Conservation (phyloP, 73 alveolate species). For the Paramecium caudatum region DNA sequence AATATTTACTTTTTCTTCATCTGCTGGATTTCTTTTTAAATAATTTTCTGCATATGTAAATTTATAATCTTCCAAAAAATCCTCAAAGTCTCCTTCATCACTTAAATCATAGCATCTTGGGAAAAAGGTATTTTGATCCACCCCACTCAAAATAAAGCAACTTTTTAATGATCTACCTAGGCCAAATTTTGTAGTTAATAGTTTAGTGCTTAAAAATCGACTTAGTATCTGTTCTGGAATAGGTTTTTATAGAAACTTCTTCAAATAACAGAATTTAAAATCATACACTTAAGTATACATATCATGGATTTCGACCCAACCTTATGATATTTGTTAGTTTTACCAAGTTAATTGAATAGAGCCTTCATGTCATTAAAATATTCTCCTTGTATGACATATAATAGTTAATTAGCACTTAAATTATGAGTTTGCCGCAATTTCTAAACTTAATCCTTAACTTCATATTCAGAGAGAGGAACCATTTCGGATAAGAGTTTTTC, state of each 20-base stretch:
- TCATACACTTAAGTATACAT: conserved; percentile 59
- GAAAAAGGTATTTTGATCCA: conserved; percentile 61
- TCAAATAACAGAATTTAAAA: conserved; percentile 63
- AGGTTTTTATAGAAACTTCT: conserved; percentile 68
- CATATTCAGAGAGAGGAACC: neutral
- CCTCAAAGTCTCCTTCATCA: conserved; percentile 75
- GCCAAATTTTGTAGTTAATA: conserved; percentile 69
- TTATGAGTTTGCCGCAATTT: conserved; percentile 58
- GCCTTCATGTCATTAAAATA: conserved; percentile 14
- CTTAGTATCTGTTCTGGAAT: conserved; percentile 23
- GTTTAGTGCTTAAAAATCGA: conserved; percentile 47
- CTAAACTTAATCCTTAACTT: conserved; percentile 23
- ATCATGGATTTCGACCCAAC: conserved; percentile 74
- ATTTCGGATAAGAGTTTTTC: conserved; percentile 29
- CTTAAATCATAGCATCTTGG: conserved; percentile 77
- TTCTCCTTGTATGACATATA: conserved; percentile 57
- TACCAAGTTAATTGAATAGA: conserved; percentile 18
- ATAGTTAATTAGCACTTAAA: conserved; percentile 46
- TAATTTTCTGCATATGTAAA: conserved; percentile 70
- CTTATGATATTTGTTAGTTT: neutral
- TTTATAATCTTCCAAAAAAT: conserved; percentile 73
- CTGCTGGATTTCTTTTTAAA: conserved; percentile 27
- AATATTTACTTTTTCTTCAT: neutral
- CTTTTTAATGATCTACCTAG: conserved; percentile 70
- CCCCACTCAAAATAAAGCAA: conserved; percentile 36